phyloP scores from a whole-genome alignment of 257 asterid genomes.

The Solanum virginianum region DNA sequence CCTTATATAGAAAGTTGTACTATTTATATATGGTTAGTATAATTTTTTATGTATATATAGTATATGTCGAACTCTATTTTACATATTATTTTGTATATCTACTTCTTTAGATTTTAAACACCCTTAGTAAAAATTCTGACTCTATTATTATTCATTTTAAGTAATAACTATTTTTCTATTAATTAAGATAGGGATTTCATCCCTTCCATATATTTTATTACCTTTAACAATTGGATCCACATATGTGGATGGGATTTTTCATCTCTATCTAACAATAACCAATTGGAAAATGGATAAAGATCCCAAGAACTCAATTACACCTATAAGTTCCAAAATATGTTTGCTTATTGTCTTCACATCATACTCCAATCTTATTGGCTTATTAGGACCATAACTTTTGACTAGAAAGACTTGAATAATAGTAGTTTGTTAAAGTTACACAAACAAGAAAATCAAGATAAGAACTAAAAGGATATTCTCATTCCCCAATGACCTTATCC shows the following conservation, averaged over 20 bases:
- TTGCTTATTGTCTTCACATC: background rate
- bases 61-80: too few relatives aligned
- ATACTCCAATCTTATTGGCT: background rate
- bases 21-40: too few relatives aligned
- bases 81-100: too few relatives aligned
- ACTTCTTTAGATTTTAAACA: too few relatives aligned
- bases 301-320: background rate
- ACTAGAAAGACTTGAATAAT: background rate
- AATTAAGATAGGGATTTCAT: too few relatives aligned
- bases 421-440: constrained; percentile 44
- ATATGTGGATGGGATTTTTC: background rate
- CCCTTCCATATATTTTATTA: background rate
- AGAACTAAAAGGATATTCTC: constrained; percentile 16
- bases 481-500: background rate
- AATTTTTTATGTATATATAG: too few relatives aligned
- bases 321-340: background rate
- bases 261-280: background rate
- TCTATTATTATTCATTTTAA: too few relatives aligned
- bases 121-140: too few relatives aligned
- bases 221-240: background rate
- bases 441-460: background rate
- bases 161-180: too few relatives aligned
- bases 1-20: too few relatives aligned
- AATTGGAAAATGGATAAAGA: background rate
- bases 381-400: constrained; percentile 2